Evolutionary conservation across 2,329 filamentous ascomycete genomes (phyloP).

Genomic region (Cordyceps fumosorosea): DNA sequence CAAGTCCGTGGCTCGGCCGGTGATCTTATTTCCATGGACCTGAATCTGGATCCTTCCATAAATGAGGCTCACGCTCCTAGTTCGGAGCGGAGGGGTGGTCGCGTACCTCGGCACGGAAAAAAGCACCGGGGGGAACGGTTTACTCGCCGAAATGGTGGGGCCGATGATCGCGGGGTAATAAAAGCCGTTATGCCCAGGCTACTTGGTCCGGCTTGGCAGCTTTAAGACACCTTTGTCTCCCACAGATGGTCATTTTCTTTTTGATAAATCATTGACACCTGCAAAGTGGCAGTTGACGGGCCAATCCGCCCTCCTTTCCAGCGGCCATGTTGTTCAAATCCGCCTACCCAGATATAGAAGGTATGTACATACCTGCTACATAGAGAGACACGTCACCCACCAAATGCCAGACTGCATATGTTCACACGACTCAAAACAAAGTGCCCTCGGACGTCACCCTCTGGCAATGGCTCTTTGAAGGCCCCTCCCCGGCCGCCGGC

Average conservation of each 20-base stretch:
- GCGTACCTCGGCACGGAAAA: conserved; percentile 3
- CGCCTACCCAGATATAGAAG: conserved; percentile 8
- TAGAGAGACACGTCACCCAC: too few relatives aligned
- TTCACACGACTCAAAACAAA: not conserved
- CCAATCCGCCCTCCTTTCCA: not conserved
- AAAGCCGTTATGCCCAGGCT: not conserved
- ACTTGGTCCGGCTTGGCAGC: not conserved
- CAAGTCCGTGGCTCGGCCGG: too few relatives aligned
- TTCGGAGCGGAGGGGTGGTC: not conserved
- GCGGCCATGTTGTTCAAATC: conserved; percentile 11
- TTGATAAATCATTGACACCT: not conserved
- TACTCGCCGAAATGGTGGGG: conserved; percentile 1
- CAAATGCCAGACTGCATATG: too few relatives aligned
- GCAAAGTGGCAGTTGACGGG: too few relatives aligned
- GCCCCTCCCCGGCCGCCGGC: not conserved
- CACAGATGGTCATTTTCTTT: not conserved
- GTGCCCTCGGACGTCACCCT: conserved; percentile 5
- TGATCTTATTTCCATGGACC: too few relatives aligned
- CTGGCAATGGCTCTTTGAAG: conserved; percentile 11
- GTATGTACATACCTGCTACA: not conserved
- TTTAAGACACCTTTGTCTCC: not conserved
- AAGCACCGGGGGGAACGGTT: not conserved
- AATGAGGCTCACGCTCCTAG: not conserved
- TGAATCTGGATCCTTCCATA: too few relatives aligned
- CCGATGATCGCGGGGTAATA: conserved; percentile 5